Evolutionary conservation across 1,139 yeast genomes (phyloP).

Genomic region (Hansenula lynferdii): DNA sequence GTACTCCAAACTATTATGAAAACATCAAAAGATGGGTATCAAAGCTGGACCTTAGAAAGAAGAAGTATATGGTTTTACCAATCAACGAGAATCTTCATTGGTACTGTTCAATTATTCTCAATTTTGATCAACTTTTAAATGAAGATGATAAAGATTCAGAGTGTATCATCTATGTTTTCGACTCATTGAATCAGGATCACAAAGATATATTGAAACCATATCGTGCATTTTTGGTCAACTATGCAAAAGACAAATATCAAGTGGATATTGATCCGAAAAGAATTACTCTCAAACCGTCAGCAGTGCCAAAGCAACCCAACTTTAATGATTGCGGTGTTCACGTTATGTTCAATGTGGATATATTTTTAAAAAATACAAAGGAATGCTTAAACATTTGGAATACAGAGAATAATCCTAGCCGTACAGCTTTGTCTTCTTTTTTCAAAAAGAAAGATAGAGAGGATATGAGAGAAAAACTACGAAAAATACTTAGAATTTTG

Average conservation of each 20-base stretch:
- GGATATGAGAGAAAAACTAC: conserved; percentile 30
- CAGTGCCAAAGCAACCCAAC: conserved; percentile 82
- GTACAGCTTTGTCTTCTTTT: conserved; percentile 19
- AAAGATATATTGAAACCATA: conserved; percentile 49
- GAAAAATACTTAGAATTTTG: conserved; percentile 30
- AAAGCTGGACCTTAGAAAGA: conserved; percentile 59
- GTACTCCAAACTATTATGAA: conserved; percentile 38
- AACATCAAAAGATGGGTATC: conserved; percentile 79
- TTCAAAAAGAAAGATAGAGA: conserved; percentile 33
- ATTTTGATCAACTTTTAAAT: conserved; percentile 26
- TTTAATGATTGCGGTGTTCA: conserved; percentile 96
- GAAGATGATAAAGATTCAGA: conserved; percentile 21
- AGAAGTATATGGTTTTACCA: conserved; percentile 68
- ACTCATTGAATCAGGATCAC: conserved; percentile 67
- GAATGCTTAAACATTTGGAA: conserved; percentile 51
- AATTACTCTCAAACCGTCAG: conserved; percentile 38
- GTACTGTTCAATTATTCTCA: conserved; percentile 73
- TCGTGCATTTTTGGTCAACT: conserved; percentile 58
- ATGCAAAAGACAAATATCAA: conserved; percentile 61
- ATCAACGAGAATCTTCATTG: conserved; percentile 82
- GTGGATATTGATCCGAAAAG: conserved; percentile 42
- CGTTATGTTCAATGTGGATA: conserved; percentile 71
- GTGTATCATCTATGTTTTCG: conserved; percentile 66
- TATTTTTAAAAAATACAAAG: conserved; percentile 51
- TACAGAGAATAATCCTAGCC: conserved; percentile 20